These are phyloP conservation scores for Eimeria acervulina DNA, from an alignment of 169 alveolate species.

Conservation along the genomic window DNA sequence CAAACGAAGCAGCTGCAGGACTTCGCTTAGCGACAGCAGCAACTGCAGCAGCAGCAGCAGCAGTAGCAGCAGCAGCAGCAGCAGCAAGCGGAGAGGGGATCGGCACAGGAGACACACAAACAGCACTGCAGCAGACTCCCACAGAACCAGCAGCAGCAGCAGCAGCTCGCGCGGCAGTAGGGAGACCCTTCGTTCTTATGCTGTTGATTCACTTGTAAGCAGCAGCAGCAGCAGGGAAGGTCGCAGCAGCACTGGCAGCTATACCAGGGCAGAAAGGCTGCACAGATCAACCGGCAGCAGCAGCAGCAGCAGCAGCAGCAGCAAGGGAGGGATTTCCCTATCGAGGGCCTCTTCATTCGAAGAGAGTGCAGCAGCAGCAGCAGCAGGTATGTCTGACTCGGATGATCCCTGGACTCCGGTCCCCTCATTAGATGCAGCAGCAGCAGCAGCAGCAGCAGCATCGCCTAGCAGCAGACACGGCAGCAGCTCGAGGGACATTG, in stretches of 20 bases:
- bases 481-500: conserved; percentile 32
- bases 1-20: neutral
- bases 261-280: neutral
- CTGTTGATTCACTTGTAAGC: neutral
- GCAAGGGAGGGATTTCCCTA: neutral
- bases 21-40: conserved; percentile 32
- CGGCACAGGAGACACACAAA: neutral
- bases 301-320: conserved; percentile 38
- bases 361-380: conserved; percentile 30
- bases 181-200: neutral
- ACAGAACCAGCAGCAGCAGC: conserved; percentile 23
- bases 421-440: neutral
- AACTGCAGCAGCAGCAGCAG: neutral
- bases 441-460: neutral
- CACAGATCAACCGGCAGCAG: conserved; percentile 22
- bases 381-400: neutral
- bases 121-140: conserved; percentile 20
- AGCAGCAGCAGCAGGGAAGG: conserved; percentile 30
- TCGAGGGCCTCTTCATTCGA: neutral
- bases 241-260: conserved; percentile 14
- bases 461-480: neutral
- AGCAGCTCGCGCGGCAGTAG: conserved; percentile 13
- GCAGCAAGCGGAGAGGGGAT: conserved; percentile 20
- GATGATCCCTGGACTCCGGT: conserved; percentile 10
- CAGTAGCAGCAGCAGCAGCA: conserved; percentile 57